Conservation (phyloP, 768 basidiomycete species). For the Podaxis pistillaris region DNA sequence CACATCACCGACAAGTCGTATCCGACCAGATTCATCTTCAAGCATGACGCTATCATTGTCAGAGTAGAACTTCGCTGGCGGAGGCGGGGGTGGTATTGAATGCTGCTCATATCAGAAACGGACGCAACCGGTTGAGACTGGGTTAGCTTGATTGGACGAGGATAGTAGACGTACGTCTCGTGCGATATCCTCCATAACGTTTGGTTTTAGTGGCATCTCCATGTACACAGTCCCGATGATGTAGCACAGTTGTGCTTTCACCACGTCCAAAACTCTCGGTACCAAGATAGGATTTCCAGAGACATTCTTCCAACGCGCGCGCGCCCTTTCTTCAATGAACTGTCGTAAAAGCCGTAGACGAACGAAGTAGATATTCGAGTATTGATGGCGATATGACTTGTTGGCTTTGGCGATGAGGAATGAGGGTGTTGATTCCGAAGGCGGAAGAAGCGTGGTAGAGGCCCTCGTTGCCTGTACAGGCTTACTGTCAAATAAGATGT, state of each 20-base stretch:
- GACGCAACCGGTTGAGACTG: not conserved
- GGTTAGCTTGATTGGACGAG: not conserved
- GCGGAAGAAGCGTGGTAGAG: slow-evolving; percentile 37
- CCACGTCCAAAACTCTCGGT: slow-evolving; percentile 83
- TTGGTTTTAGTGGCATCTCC: slow-evolving; percentile 99
- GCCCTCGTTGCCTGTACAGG: slow-evolving; percentile 12
- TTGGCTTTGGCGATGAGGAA: slow-evolving; percentile 41
- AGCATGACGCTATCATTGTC: slow-evolving; percentile 80
- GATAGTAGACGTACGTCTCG: slow-evolving; percentile 60
- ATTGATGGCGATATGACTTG: slow-evolving; percentile 55
- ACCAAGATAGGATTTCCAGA: slow-evolving; percentile 69
- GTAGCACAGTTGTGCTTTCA: slow-evolving; percentile 83
- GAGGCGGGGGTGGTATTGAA: slow-evolving; percentile 84
- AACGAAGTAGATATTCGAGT: slow-evolving; percentile 56
- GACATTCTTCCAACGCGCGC: slow-evolving; percentile 38
- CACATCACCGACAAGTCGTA: slow-evolving; percentile 78
- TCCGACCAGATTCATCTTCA: slow-evolving; percentile 95
- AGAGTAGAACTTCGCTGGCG: slow-evolving; percentile 71
- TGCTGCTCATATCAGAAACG: slow-evolving; percentile 48
- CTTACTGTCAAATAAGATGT: not conserved
- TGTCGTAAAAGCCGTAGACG: slow-evolving; percentile 41
- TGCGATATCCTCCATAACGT: slow-evolving; percentile 93
- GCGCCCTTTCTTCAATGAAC: slow-evolving; percentile 39
- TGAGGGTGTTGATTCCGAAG: slow-evolving; percentile 36
- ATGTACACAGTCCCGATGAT: slow-evolving; percentile 95